Evolutionary conservation across 176 grass and related monocot species (phyloP), one percentile per base, ranked within the genome.

Genomic region (Bromus sterilis): DNA sequence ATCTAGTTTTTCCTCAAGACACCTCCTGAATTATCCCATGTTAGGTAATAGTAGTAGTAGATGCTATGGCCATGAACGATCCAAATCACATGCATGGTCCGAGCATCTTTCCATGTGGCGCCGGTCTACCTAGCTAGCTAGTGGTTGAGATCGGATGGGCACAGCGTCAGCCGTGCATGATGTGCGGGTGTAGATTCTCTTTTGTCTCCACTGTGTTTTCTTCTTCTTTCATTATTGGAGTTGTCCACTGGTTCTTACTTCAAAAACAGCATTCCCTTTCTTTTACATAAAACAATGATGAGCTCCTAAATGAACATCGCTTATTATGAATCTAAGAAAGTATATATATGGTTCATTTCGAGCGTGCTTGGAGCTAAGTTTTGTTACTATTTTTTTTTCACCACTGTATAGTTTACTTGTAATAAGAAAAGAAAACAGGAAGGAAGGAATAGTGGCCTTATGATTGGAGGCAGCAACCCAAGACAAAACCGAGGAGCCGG

Each of bases 381-480:
- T 20, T 49, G 14, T 49, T 49, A 49, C 11, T 44, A 44, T 12
- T 44, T 5, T 4, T 48, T 56, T 57, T 57, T 25, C 25, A 58
- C 56, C 26, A 2, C 56, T 43, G 9, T 11, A 43, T 3, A n/a
- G n/a, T n/a, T n/a, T 46, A 14, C 13, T 15, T 46, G 13, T 14
- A 46, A 16, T 14, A 26, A 10, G 8, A 10, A 9, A 14, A 10
- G 0, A 63, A 33, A 11, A 25, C 5, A 2, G n/a, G n/a, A 7
- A 2, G 25, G 16, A 4, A 5, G 40, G 29, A 53, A 75, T 1
- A n/a, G 11, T 5, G 33, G 2, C 2, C 14, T 14, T 48, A 70
- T 77, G 82, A 71, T 77, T 44, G 78, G 71, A 43, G 71, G 25
- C 42, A 36, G 16, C 61, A 56, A 77, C 43, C 51, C 28, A 66